These are phyloP conservation scores for Aphanomyces stellatus DNA, from an alignment of 352 stramenopile species.

Conservation along the genomic window DNA sequence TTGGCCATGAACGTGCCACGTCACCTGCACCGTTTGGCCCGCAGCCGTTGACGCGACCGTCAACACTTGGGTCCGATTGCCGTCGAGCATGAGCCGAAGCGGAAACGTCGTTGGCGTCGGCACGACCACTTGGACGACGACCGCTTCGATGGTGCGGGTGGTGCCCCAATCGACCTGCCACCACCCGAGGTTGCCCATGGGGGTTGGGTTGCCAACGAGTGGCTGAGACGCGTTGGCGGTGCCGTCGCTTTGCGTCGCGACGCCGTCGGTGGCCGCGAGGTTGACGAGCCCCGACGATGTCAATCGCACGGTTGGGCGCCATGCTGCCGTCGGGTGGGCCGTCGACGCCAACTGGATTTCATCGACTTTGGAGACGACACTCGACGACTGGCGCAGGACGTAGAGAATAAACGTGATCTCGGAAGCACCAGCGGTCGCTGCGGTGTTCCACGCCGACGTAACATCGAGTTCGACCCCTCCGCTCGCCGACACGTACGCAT, in stretches of 20 bases:
- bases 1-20: constrained; percentile 41
- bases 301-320: constrained; percentile 36
- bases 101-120: not conserved
- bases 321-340: constrained; percentile 29
- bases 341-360: constrained; percentile 51
- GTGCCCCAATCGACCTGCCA: constrained; percentile 42
- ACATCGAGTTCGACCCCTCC: constrained; percentile 65
- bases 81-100: not conserved
- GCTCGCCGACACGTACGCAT: constrained; percentile 30
- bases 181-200: constrained; percentile 44
- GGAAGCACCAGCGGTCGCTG: constrained; percentile 28
- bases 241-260: not conserved
- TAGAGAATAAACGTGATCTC: constrained; percentile 51
- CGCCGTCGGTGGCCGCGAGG: constrained; percentile 23
- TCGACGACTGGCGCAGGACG: constrained; percentile 29
- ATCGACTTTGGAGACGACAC: constrained; percentile 42
- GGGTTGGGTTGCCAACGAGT: not conserved
- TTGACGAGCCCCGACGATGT: constrained; percentile 48
- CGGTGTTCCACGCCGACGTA: constrained; percentile 45
- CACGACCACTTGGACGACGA: constrained; percentile 34
- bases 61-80: not conserved
- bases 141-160: constrained; percentile 33
- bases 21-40: not conserved
- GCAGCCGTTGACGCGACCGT: not conserved
- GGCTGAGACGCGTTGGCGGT: constrained; percentile 21